Evolutionary conservation across 2,329 filamentous ascomycete genomes (phyloP).

Genomic region (Sarocladium kiliense): DNA sequence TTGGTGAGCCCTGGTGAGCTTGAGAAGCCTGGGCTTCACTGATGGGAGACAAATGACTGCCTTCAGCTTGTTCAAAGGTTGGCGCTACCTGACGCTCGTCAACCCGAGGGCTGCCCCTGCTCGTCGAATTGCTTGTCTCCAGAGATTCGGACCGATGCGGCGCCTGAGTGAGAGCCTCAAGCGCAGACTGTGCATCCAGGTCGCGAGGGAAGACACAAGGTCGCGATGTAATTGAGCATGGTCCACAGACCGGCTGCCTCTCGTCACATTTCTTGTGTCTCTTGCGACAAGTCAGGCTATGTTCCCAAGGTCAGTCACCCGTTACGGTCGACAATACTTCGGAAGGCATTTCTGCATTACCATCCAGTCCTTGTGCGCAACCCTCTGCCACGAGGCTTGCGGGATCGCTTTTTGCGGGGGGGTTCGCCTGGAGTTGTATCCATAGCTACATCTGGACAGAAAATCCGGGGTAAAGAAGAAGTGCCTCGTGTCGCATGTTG

Average conservation of each 20-base stretch:
- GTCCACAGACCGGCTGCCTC: constrained; percentile 23
- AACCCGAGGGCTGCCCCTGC: neutral
- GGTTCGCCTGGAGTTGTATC: neutral
- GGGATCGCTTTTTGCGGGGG: constrained; percentile 15
- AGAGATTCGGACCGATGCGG: neutral
- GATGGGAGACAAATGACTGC: constrained; percentile 3
- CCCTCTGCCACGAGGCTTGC: constrained; percentile 36
- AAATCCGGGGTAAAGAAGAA: constrained; percentile 2
- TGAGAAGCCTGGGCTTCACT: neutral
- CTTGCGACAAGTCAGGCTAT: constrained; percentile 36
- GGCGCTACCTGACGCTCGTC: neutral
- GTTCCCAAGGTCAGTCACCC: neutral
- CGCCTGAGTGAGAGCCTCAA: constrained; percentile 6
- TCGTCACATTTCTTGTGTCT: constrained; percentile 48
- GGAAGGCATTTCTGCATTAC: constrained; percentile 13
- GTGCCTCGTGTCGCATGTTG: neutral
- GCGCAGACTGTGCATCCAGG: constrained; percentile 5
- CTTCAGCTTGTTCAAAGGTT: neutral
- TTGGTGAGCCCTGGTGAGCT: neutral
- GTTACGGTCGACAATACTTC: no score
- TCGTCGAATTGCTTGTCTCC: neutral
- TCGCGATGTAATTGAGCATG: constrained; percentile 18
- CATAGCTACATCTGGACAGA: neutral
- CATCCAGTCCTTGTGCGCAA: constrained; percentile 39
- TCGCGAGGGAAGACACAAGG: constrained; percentile 16